Percentiles rank a stretch among this genome's conserved stretches.
phyloP scores from a whole-genome alignment of 805 yeast genomes.

The Teunomyces aglyptinius region DNA sequence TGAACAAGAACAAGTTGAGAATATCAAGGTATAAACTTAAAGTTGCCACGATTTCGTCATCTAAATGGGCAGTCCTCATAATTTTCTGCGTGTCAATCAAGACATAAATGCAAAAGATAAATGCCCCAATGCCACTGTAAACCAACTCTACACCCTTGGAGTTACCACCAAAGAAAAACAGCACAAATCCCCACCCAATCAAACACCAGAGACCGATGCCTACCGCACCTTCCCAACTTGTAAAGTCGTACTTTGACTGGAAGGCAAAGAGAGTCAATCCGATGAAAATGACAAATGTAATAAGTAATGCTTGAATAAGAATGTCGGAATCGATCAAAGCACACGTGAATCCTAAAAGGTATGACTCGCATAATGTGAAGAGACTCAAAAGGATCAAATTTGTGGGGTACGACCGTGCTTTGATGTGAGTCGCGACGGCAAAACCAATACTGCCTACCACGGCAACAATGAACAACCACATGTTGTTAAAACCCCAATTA shows the following conservation, averaged over 20 bases:
- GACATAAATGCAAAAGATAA: slow-evolving; percentile 68
- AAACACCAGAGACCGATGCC: slow-evolving; percentile 61
- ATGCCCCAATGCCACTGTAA: slow-evolving; percentile 72
- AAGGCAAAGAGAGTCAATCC: slow-evolving; percentile 76
- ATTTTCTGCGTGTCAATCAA: slow-evolving; percentile 80
- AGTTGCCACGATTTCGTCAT: slow-evolving; percentile 82
- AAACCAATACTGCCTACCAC: slow-evolving; percentile 60
- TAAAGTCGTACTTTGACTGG: slow-evolving; percentile 74
- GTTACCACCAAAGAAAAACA: slow-evolving; percentile 61
- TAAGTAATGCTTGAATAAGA: slow-evolving; percentile 66
- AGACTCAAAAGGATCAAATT: slow-evolving; percentile 59
- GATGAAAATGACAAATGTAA: slow-evolving; percentile 68
- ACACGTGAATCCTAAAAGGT: slow-evolving; percentile 65
- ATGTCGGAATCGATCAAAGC: slow-evolving; percentile 60
- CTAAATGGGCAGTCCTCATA: slow-evolving; percentile 71
- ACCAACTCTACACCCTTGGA: slow-evolving; percentile 56
- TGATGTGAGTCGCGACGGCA: slow-evolving; percentile 59
- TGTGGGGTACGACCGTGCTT: slow-evolving; percentile 66
- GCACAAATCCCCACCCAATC: slow-evolving; percentile 69
- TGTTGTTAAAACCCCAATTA: slow-evolving; percentile 55
- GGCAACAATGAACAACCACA: slow-evolving; percentile 59
- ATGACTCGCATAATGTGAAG: slow-evolving; percentile 75
- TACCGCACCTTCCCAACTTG: slow-evolving; percentile 59
- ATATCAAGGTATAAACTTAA: slow-evolving; percentile 78
- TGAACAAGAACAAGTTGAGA: slow-evolving; percentile 73